Evolutionary conservation across 768 basidiomycete species (phyloP), one percentile per base, ranked within the genome.

Genomic region (Pulveroboletus frians): DNA sequence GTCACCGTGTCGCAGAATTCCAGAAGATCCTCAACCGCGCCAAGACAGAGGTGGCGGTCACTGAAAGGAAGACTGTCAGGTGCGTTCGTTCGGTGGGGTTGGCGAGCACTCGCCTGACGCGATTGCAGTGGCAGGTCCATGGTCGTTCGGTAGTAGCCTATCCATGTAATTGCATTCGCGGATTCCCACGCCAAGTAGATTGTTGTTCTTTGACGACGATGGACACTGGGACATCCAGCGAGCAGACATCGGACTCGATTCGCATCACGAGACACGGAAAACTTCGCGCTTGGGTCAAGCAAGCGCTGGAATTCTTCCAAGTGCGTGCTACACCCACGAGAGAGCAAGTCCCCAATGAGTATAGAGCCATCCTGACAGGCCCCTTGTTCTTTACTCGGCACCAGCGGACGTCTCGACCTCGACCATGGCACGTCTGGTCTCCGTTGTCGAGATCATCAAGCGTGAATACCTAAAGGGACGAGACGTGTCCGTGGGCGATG

Each of bases 1-100:
- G 96, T 52, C 78, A 86, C 59, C 83, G 96, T 9, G 96, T 96
- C 11, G 81, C 88, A 1, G 92, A 96, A 69, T 98, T 99, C 76
- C 88, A 92, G 71, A 92, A 92, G 69, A 84, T 99, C 44, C 70
- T 99, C 62, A 98, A 98, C 64, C 76, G 96, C 43, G 94, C 96
- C 8, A 98, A 97, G 79, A 87, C 89, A 21, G 96, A 98, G 69
- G 82, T 80, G 6, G 84, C 83, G 3, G 80, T 79, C 3, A 78
- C 76, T 2, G 93, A 94, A 63, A 77, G 88, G 61, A 98, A 91
- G 79, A 99, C 96, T 8, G 93, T 86, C 27, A 92, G 76, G 92
- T 92, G 62, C 49, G 66, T 66, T 13, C 4, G 13, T 36, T 43
- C 11, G n/a, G 42, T 39, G n/a, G 30, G 14, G 31, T 51, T 27